Evolutionary conservation across 2,329 filamentous ascomycete genomes (phyloP).

Genomic region (Basipetospora chlamydospora): DNA sequence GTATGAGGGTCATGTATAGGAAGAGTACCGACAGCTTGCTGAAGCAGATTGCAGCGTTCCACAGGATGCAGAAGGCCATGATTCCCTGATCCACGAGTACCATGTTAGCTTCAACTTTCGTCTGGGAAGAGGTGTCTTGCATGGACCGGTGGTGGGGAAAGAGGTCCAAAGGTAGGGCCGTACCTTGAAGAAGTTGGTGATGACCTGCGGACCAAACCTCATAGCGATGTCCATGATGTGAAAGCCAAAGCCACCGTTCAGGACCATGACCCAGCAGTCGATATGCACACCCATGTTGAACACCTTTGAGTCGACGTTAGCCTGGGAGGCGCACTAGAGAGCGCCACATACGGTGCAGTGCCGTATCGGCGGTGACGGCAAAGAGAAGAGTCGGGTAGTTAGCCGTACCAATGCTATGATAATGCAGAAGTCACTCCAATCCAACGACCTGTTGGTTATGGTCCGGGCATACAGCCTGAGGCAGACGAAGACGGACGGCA

Average conservation of each 20-base stretch:
- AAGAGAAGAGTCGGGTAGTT: neutral
- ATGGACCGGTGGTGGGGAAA: no score
- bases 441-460: conserved; percentile 1
- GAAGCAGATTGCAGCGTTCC: conserved; percentile 3
- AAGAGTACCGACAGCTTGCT: conserved; percentile 4
- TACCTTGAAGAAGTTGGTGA: conserved; percentile 7
- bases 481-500: conserved; percentile 4
- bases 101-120: neutral
- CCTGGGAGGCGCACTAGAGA: no score
- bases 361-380: no score
- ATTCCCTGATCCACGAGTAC: neutral
- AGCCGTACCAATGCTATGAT: conserved; percentile 4
- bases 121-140: no score
- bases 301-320: conserved; percentile 1
- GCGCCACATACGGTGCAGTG: no score
- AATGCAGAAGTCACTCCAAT: conserved; percentile 6
- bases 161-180: neutral
- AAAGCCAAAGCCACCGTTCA: conserved; percentile 6
- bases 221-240: conserved; percentile 5
- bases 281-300: conserved; percentile 7
- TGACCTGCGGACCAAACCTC: conserved; percentile 5
- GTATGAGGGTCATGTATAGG: conserved; percentile 2
- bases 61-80: conserved; percentile 3
- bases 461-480: conserved; percentile 3
- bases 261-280: conserved; percentile 5